Percentiles rank a stretch among this genome's conserved stretches.
phyloP scores from a whole-genome alignment of 2,329 filamentous ascomycete species.

The Fusarium lateritium region DNA sequence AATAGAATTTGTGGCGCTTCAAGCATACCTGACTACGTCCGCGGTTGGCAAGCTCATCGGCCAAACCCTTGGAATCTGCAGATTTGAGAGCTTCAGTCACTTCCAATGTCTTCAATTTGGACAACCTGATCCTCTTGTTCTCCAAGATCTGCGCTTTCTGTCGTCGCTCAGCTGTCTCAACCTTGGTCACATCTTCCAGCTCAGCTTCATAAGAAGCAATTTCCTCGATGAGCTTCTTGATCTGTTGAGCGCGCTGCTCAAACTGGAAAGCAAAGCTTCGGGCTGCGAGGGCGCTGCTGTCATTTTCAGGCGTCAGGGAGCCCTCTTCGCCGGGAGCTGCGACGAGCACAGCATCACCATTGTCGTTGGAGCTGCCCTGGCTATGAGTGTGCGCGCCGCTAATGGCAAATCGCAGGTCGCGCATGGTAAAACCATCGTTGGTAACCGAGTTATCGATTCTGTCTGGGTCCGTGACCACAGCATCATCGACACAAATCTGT shows the following conservation, averaged over 20 bases:
- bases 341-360: not conserved
- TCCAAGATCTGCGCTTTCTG: not conserved
- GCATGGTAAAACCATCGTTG: constrained; percentile 8
- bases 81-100: constrained; percentile 11
- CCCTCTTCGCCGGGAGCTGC: not conserved
- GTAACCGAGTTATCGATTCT: not conserved
- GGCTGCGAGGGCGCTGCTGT: not conserved
- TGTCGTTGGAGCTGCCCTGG: not conserved
- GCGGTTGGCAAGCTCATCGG: constrained; percentile 4
- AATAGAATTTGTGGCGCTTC: too few species aligned
- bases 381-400: not conserved
- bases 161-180: not conserved
- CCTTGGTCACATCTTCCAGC: not conserved
- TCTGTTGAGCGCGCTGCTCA: constrained; percentile 1
- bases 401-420: not conserved
- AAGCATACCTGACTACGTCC: not conserved
- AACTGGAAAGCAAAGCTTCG: constrained; percentile 5
- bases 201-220: not conserved
- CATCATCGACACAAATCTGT: constrained; percentile 4
- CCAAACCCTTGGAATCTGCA: not conserved
- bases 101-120: constrained; percentile 3
- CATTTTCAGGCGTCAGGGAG: not conserved
- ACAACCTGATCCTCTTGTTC: constrained; percentile 2
- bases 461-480: constrained; percentile 1
- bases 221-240: constrained; percentile 4